phyloP scores from a whole-genome alignment of 179 eudicot species.

The Pouteria campechiana region DNA sequence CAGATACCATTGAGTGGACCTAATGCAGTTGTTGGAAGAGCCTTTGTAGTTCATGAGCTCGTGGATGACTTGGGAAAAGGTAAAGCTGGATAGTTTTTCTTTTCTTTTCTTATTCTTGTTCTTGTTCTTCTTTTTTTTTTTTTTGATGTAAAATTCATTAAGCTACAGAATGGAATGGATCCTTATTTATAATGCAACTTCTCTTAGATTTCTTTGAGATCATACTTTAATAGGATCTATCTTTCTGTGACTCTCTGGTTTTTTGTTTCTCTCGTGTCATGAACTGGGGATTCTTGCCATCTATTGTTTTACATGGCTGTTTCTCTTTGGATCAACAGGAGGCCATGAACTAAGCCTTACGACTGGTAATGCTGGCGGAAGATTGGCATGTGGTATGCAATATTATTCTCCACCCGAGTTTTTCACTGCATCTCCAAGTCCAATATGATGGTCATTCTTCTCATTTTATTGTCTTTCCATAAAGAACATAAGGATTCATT shows the following conservation, averaged over 20 bases:
- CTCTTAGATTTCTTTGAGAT: no score
- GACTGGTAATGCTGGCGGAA: constrained; percentile 96
- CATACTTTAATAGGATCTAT: no score
- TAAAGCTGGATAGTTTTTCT: constrained; percentile 9
- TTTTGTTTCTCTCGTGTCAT: not conserved
- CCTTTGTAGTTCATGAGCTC: constrained; percentile 90
- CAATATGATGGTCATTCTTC: not conserved
- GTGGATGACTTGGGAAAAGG: constrained; percentile 98
- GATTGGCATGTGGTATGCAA: constrained; percentile 85
- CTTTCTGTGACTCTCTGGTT: not conserved
- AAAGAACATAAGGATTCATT: not conserved
- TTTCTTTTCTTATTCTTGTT: not conserved
- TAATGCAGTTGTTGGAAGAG: constrained; percentile 87
- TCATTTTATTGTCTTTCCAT: not conserved
- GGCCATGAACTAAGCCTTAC: constrained; percentile 87
- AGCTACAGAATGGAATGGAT: no score
- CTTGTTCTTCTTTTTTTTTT: not conserved
- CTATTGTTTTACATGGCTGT: not conserved
- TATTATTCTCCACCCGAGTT: not conserved
- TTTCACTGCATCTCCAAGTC: not conserved
- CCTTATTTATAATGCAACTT: no score
- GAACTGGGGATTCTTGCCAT: not conserved
- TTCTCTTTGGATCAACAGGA: constrained; percentile 28
- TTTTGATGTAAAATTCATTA: no score
- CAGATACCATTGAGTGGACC: constrained; percentile 82